Percentiles rank a stretch among this genome's conserved stretches.
phyloP scores from a whole-genome alignment of 2,329 filamentous ascomycete genomes.

The Drechslerella coelobrocha region DNA sequence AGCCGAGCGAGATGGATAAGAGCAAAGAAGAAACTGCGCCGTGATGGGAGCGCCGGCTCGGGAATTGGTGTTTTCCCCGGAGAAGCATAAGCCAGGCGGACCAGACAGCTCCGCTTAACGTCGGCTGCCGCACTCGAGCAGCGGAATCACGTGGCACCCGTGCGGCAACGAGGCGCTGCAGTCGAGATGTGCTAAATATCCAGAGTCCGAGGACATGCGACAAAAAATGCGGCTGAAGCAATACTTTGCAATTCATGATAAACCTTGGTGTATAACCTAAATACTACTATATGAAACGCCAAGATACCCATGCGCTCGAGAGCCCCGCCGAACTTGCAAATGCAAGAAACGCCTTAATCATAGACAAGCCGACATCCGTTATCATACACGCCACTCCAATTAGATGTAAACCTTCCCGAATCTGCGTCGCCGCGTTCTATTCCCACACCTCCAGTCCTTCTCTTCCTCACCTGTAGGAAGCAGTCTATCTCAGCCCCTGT shows the following conservation, averaged over 20 bases:
- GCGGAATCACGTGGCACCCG: neutral
- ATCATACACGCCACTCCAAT: constrained; percentile 30
- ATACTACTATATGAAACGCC: constrained; percentile 1
- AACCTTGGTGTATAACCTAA: neutral
- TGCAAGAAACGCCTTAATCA: constrained; percentile 32
- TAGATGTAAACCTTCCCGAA: constrained; percentile 24
- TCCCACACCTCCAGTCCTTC: neutral
- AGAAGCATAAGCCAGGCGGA: too few relatives aligned
- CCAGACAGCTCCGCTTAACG: constrained; percentile 44
- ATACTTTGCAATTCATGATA: too few relatives aligned
- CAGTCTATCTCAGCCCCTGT: neutral
- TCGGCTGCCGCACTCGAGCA: constrained; percentile 31
- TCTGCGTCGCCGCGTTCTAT: constrained; percentile 26
- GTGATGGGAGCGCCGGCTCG: too few relatives aligned
- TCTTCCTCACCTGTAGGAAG: neutral
- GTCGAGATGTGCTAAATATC: too few relatives aligned
- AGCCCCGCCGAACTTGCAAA: neutral
- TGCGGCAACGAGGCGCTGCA: constrained; percentile 2
- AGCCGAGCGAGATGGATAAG: too few relatives aligned
- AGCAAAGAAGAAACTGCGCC: too few relatives aligned
- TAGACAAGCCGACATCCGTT: constrained; percentile 42
- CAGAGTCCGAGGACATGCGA: neutral
- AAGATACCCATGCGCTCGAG: neutral
- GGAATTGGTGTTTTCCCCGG: constrained; percentile 30
- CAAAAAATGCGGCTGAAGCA: too few relatives aligned